Evolutionary conservation across 192 early-diverging fungal species (phyloP).

Genomic region (Dispira simplex): DNA sequence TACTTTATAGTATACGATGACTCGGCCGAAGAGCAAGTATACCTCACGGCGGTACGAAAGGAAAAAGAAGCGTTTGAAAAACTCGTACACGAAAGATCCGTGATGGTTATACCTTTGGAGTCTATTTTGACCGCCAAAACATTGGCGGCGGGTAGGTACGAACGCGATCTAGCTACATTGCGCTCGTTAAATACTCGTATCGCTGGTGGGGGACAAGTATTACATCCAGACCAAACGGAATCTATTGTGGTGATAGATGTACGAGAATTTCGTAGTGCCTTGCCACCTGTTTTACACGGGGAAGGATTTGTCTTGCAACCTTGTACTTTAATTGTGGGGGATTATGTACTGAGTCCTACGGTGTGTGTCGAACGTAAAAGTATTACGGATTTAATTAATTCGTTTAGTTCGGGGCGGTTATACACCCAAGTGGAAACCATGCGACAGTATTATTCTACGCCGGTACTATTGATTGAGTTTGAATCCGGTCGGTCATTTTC

Average conservation of each 20-base stretch:
- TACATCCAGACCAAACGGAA: too few relatives aligned
- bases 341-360: conserved; percentile 75
- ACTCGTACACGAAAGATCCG: conserved; percentile 76
- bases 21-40: conserved; percentile 88
- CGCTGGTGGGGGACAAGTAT: conserved; percentile 44
- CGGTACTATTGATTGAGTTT: conserved; percentile 86
- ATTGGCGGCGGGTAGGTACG: not conserved
- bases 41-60: conserved; percentile 61
- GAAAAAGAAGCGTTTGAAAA: conserved; percentile 93
- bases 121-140: not conserved
- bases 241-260: conserved; percentile 65
- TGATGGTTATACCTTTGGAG: conserved; percentile 28
- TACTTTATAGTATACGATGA: conserved; percentile 93
- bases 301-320: conserved; percentile 58
- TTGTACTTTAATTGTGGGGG: conserved; percentile 80
- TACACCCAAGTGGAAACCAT: conserved; percentile 87
- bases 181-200: conserved; percentile 37
- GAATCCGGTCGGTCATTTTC: conserved; percentile 70
- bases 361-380: conserved; percentile 91
- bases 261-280: conserved; percentile 80
- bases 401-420: conserved; percentile 68
- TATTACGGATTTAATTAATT: conserved; percentile 70
- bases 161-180: conserved; percentile 11
- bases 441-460: conserved; percentile 60
- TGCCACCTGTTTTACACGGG: conserved; percentile 76